Percentiles rank a stretch among this genome's conserved stretches.
These are phyloP conservation scores for Eimeria praecox DNA, from an alignment of 169 alveolate genomes.

Conservation along the genomic window DNA sequence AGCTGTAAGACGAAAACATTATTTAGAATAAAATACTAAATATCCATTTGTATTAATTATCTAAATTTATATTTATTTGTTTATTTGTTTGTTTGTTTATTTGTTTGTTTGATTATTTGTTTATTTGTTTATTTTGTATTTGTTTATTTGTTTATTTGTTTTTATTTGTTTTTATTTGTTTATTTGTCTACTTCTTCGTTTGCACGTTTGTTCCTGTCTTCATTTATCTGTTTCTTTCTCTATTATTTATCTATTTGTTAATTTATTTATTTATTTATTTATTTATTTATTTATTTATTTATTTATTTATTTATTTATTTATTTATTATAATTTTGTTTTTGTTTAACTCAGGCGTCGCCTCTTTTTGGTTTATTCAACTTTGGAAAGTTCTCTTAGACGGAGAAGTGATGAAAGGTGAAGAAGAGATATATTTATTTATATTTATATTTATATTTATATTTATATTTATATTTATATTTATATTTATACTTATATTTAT, in stretches of 20 bases:
- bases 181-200: neutral
- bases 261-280: neutral
- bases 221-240: no score
- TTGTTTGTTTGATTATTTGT: neutral
- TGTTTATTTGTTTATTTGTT: no score
- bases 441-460: no score
- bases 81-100: neutral
- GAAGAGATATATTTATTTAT: no score
- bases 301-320: neutral
- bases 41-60: neutral
- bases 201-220: no score
- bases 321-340: no score
- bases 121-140: no score
- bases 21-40: neutral
- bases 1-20: neutral
- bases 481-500: no score
- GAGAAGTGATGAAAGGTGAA: neutral
- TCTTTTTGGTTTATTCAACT: neutral
- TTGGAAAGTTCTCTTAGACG: neutral
- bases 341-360: slow-evolving; percentile 25
- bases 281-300: no score
- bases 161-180: no score
- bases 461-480: no score
- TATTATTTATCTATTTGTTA: no score
- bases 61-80: neutral